These are phyloP conservation scores for Zangia roseola DNA, from an alignment of 768 basidiomycete genomes.

Conservation along the genomic window DNA sequence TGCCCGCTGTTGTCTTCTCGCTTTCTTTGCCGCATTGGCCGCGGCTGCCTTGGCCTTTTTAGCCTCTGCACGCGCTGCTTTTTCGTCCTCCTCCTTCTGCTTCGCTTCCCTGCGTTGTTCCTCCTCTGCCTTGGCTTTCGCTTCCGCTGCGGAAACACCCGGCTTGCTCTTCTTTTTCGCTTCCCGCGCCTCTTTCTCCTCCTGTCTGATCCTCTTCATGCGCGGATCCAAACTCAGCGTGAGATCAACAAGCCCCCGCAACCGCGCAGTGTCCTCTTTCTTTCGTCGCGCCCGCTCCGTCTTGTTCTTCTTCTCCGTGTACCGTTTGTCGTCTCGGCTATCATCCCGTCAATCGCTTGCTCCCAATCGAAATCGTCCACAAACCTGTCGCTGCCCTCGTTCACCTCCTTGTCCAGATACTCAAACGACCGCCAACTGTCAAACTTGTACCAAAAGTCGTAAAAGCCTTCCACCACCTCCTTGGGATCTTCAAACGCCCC, in stretches of 20 bases:
- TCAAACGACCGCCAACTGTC: conserved; percentile 98
- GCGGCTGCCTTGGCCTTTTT: conserved; percentile 85
- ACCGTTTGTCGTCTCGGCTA: conserved; percentile 97
- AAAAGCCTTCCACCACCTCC: conserved; percentile 85
- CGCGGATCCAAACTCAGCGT: conserved; percentile 85
- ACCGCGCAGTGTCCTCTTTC: conserved; percentile 93
- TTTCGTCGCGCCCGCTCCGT: conserved; percentile 92
- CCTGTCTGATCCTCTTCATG: conserved; percentile 94
- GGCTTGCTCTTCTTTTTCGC: conserved; percentile 76
- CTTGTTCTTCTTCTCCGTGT: conserved; percentile 99
- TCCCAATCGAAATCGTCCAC: conserved; percentile 24
- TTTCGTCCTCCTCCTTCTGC: conserved; percentile 83
- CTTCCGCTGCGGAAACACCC: conserved; percentile 41
- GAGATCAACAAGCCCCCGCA: conserved; percentile 84
- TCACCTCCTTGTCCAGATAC: conserved; percentile 97
- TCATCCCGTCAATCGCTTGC: conserved; percentile 11
- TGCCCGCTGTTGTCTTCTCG: conserved; percentile 61
- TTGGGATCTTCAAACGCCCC: conserved; percentile 72
- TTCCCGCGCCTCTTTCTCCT: conserved; percentile 92
- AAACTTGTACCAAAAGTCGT: conserved; percentile 99
- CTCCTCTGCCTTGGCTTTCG: conserved; percentile 51
- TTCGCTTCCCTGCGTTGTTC: conserved; percentile 66
- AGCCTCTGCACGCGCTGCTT: conserved; percentile 67
- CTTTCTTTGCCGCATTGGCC: conserved; percentile 91
- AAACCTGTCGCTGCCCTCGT: conserved; percentile 94